Evolutionary conservation across 2,329 filamentous ascomycete genomes (phyloP), one percentile per base, ranked within the genome.

Genomic region (Ophiocordyceps camponoti-floridani): DNA sequence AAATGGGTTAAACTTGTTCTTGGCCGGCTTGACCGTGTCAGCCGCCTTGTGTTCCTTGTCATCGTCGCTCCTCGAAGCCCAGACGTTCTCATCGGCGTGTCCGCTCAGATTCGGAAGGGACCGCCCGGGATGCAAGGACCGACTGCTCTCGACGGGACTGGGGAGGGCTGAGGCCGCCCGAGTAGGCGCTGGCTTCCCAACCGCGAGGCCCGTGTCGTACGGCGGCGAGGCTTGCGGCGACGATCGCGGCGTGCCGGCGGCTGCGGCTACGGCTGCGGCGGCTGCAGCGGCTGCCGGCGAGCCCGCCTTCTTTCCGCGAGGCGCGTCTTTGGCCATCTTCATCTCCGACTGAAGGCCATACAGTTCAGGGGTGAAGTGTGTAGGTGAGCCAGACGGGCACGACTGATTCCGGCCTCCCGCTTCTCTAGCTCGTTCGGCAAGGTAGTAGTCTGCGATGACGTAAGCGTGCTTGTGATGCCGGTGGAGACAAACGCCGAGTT

Each of bases 1-100:
- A 54, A 76, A 76, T 0, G 72, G 72, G 44, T 76, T 76, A 18
- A 70, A 73, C 46, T 69, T 63, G 26, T 55, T 51, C 35, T 59
- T 58, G 44, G 58, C 61, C 23, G 65, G 62, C 31, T 53, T 57
- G 44, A 64, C 51, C 2, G 53, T 48, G 18, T 56, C 51, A 3
- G 65, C 62, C 2, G 60, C 51, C 26, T 56, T 52, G 44, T 50
- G 45, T 1, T 46, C 30, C 1, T 40, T 46, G 14, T 45, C 43
- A 19, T 41, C 16, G 37, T 46, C 47, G 5, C 53, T 38, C 44
- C 46, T 43, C 49, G 54, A 38, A n/a, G n/a, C 35, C 60, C 59
- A 62, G 4, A 51, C 55, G 18, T 58, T 57, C 31, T 59, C 57
- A 41, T 60, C 55, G 11, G 48, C 53, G n/a, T 54, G 49, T 43